Conservation (phyloP, 2,329 filamentous ascomycete species). For the Ophiostoma tasmaniense region DNA sequence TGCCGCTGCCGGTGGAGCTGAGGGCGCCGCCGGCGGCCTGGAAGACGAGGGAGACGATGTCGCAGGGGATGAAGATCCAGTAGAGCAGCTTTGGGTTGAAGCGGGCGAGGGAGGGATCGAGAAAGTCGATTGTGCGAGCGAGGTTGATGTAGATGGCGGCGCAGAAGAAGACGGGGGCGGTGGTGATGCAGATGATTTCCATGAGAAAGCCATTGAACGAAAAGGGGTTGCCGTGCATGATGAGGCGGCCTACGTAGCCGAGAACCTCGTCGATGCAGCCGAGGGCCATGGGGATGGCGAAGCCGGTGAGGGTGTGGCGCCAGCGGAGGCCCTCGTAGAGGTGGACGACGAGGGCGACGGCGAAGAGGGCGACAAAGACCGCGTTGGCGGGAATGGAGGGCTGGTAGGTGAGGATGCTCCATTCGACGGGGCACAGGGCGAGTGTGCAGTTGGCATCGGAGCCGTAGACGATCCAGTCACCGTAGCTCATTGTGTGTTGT, state of each 20-base stretch:
- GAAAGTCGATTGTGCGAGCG: slow-evolving; percentile 28
- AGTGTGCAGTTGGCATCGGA: slow-evolving; percentile 43
- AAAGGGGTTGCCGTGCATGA: slow-evolving; percentile 51
- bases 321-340: slow-evolving; percentile 37
- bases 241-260: slow-evolving; percentile 53
- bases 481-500: slow-evolving; percentile 7
- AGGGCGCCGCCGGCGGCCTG: slow-evolving; percentile 49
- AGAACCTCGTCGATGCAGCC: slow-evolving; percentile 51
- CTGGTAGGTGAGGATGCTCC: slow-evolving; percentile 39
- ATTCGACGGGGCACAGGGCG: slow-evolving; percentile 37
- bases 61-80: slow-evolving; percentile 44
- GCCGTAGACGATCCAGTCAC: slow-evolving; percentile 31
- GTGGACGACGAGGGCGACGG: slow-evolving; percentile 41
- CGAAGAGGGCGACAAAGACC: slow-evolving; percentile 36
- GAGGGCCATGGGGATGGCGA: slow-evolving; percentile 43
- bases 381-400: slow-evolving; percentile 36
- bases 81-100: slow-evolving; percentile 34
- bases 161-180: slow-evolving; percentile 47
- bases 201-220: slow-evolving; percentile 52
- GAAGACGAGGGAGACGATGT: slow-evolving; percentile 45
- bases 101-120: slow-evolving; percentile 33
- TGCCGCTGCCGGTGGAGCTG: slow-evolving; percentile 36
- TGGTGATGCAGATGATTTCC: slow-evolving; percentile 56
- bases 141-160: slow-evolving; percentile 61
- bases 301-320: slow-evolving; percentile 36